phyloP scores from a whole-genome alignment of 1,284 basidiomycete genomes.

The Anthracocystis walkeri region DNA sequence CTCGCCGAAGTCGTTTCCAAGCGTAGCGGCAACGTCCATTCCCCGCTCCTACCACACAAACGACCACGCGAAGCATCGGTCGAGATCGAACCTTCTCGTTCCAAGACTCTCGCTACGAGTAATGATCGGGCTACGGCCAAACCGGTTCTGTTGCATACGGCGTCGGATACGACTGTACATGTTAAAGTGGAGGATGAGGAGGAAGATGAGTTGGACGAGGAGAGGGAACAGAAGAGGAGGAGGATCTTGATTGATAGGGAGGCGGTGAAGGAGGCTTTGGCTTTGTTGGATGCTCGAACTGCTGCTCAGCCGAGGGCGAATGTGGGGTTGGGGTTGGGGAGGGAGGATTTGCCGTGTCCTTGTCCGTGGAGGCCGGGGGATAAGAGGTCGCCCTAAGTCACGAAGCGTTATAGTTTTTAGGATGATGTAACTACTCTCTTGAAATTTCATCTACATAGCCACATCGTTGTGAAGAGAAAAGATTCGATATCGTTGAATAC shows the following conservation, averaged over 20 bases:
- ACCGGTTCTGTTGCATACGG: slow-evolving; percentile 19
- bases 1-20: slow-evolving; percentile 66
- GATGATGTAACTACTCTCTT: no score
- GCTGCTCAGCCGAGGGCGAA: slow-evolving; percentile 32
- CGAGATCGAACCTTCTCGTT: slow-evolving; percentile 39
- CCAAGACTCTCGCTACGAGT: slow-evolving; percentile 16
- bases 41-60: slow-evolving; percentile 36
- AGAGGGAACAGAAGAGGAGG: slow-evolving; percentile 48
- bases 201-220: slow-evolving; percentile 5
- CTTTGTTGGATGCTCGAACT: slow-evolving; percentile 53
- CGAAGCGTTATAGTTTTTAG: no score
- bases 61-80: slow-evolving; percentile 30
- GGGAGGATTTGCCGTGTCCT: slow-evolving; percentile 31
- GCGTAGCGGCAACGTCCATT: slow-evolving; percentile 43
- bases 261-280: slow-evolving; percentile 58
- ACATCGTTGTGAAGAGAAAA: no score
- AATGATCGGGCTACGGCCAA: slow-evolving; percentile 39
- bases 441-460: no score
- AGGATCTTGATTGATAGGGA: slow-evolving; percentile 55
- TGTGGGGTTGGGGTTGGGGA: not conserved
- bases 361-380: slow-evolving; percentile 44
- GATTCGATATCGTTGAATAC: no score
- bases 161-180: slow-evolving; percentile 16
- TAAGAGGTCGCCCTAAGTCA: slow-evolving; percentile 14
- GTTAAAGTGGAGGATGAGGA: slow-evolving; percentile 23